Conservation (phyloP, 2,329 filamentous ascomycete species). For the Herpotrichia juniperi region DNA sequence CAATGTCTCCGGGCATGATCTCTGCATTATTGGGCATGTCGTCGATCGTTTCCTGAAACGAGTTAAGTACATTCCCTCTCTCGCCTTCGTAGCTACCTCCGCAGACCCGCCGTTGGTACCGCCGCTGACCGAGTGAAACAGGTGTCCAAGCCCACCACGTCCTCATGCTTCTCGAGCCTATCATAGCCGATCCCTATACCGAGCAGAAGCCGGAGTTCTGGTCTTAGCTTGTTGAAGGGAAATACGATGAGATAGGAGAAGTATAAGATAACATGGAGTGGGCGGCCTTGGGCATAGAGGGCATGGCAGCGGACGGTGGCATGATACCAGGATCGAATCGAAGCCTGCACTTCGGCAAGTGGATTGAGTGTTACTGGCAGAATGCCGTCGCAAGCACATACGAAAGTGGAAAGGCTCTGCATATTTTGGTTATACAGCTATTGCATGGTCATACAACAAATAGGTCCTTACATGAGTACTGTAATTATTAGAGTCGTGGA, state of each 20-base stretch:
- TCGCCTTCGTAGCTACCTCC: no score
- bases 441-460: conserved; percentile 2
- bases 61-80: no score
- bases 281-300: background rate
- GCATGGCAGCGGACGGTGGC: no score
- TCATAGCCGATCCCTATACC: background rate
- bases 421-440: background rate
- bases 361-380: background rate
- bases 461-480: conserved; percentile 6
- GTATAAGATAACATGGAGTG: background rate
- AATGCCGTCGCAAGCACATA: conserved; percentile 1
- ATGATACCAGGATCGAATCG: no score
- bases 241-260: conserved; percentile 2
- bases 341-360: conserved; percentile 3
- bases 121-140: background rate
- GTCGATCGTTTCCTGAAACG: no score
- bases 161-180: conserved; percentile 4
- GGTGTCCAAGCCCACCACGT: conserved; percentile 2
- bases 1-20: no score
- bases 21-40: no score
- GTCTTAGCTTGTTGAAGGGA: conserved; percentile 1
- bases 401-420: background rate
- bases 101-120: background rate
- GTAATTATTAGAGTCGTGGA: conserved; percentile 2
- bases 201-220: background rate